Conservation (phyloP, 495 filamentous ascomycete genomes). For the Talaromyces thailandensis region DNA sequence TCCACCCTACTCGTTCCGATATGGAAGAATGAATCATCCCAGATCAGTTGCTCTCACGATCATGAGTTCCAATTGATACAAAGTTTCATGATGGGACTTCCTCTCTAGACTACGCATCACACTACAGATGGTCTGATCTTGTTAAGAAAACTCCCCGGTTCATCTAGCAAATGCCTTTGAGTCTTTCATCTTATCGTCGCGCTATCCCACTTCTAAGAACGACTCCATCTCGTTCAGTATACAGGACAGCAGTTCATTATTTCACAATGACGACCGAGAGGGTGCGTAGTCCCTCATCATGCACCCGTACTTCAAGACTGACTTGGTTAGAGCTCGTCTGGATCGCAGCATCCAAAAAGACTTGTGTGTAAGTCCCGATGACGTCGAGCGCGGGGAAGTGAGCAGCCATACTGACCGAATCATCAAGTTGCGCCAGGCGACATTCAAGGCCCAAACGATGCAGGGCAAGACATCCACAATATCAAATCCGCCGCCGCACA, state of each 20-base stretch:
- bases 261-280: background rate
- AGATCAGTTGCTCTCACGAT: background rate
- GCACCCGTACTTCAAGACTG: background rate
- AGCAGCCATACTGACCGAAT: background rate
- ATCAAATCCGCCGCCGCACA: background rate
- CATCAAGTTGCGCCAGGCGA: slow-evolving; percentile 36
- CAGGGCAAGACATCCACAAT: slow-evolving; percentile 12
- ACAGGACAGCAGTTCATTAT: background rate
- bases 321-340: background rate
- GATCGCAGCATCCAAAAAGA: slow-evolving; percentile 28
- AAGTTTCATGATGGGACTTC: background rate
- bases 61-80: background rate
- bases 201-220: background rate
- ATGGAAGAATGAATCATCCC: background rate
- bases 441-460: slow-evolving; percentile 12
- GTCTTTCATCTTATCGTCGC: background rate
- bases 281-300: background rate
- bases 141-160: background rate
- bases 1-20: background rate
- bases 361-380: slow-evolving; percentile 30
- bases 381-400: background rate
- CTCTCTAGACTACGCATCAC: background rate
- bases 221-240: background rate
- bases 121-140: background rate
- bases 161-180: background rate